Percentiles rank a stretch among this genome's conserved stretches.
These are phyloP conservation scores for Mortierella sp. DNA, from an alignment of 371 early-diverging fungal genomes.

Conservation along the genomic window DNA sequence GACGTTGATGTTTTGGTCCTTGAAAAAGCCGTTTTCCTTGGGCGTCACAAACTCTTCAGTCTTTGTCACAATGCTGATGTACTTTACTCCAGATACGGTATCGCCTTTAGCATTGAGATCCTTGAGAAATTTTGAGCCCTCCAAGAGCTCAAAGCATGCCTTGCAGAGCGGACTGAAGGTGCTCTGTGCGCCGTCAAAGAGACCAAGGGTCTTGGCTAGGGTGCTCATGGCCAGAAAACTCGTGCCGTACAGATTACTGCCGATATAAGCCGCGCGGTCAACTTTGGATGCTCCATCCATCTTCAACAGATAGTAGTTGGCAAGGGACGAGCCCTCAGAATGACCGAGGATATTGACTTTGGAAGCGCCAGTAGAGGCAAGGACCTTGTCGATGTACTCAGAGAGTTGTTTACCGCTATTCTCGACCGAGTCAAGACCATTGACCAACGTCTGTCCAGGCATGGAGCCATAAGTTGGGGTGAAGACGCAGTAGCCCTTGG, in stretches of 20 bases:
- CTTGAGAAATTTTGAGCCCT: neutral
- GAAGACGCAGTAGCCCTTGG: constrained; percentile 28
- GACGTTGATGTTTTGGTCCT: constrained; percentile 8
- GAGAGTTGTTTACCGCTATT: constrained; percentile 24
- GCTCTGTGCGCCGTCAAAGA: constrained; percentile 1
- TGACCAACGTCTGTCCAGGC: neutral
- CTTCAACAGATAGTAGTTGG: constrained; percentile 20
- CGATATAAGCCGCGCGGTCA: constrained; percentile 14
- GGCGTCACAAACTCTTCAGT: constrained; percentile 21
- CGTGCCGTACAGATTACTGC: constrained; percentile 21
- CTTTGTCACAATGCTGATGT: constrained; percentile 17
- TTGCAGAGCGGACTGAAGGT: constrained; percentile 3
- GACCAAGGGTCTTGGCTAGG: constrained; percentile 1
- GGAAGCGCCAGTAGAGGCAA: constrained; percentile 10
- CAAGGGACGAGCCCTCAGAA: constrained; percentile 14
- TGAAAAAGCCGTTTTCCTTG: constrained; percentile 22
- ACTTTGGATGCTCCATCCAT: neutral
- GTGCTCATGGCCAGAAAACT: neutral
- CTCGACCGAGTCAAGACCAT: constrained; percentile 8
- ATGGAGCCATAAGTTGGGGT: constrained; percentile 18
- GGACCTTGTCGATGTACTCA: constrained; percentile 23
- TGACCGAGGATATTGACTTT: constrained; percentile 30
- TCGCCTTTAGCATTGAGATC: constrained; percentile 22
- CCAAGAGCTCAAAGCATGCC: constrained; percentile 20
- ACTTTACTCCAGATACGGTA: constrained; percentile 22